phyloP scores from a whole-genome alignment of 441 rosid genomes.

The Rhodomyrtus psidioides region DNA sequence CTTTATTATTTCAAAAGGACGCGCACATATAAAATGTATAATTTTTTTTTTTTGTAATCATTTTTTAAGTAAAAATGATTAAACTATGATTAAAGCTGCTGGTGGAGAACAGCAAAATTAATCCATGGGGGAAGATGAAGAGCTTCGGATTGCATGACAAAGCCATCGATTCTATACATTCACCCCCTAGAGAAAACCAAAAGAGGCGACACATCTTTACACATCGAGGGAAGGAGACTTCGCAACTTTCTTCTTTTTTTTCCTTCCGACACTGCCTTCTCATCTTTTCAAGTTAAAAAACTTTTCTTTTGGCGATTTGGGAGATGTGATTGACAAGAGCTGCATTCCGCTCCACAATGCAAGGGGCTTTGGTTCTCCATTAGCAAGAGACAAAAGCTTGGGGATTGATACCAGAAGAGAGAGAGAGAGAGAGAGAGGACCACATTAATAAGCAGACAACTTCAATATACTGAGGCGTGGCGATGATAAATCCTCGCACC shows the following conservation, averaged over 20 bases:
- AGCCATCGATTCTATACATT: background rate
- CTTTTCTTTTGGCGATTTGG: background rate
- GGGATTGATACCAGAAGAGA: background rate
- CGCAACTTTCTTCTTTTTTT: background rate
- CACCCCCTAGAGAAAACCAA: background rate
- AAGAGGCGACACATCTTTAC: background rate
- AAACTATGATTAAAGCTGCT: background rate
- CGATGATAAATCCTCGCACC: background rate
- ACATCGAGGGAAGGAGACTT: background rate
- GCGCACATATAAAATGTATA: too few relatives aligned
- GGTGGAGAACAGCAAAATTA: background rate
- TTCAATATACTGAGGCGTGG: background rate
- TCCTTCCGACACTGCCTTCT: background rate
- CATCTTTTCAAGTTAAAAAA: background rate
- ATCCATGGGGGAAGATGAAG: background rate
- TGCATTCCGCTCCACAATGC: background rate
- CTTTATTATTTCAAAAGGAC: too few relatives aligned
- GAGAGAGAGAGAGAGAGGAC: too few relatives aligned
- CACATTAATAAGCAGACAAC: background rate
- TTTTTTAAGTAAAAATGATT: background rate
- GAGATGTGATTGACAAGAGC: background rate
- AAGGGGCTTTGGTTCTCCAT: background rate
- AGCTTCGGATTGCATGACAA: background rate
- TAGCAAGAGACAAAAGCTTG: background rate
- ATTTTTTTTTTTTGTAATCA: background rate